Conservation (phyloP, 805 yeast species). For the Priceomyces haplophilus region DNA sequence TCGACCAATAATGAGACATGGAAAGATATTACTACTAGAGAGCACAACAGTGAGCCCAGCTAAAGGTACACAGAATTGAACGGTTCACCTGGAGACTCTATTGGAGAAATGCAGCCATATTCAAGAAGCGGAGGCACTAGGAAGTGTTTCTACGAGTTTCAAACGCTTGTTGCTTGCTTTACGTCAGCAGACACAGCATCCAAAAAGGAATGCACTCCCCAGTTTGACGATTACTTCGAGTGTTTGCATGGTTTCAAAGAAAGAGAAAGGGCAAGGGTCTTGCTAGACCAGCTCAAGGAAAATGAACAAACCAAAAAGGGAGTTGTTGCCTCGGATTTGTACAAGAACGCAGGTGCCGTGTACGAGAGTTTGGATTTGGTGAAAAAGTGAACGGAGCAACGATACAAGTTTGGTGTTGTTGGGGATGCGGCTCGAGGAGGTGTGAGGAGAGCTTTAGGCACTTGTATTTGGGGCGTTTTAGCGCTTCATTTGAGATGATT, state of each 20-base stretch:
- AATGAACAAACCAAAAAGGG: conserved; percentile 40
- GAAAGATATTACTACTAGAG: conserved; percentile 1
- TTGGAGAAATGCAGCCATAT: conserved; percentile 40
- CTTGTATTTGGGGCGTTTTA: background rate
- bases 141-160: conserved; percentile 47
- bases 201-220: conserved; percentile 42
- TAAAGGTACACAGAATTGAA: background rate
- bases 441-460: background rate
- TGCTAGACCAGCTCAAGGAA: conserved; percentile 46
- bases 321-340: conserved; percentile 42
- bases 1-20: conserved; percentile 2
- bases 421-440: background rate
- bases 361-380: conserved; percentile 45
- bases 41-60: background rate
- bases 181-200: conserved; percentile 43
- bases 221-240: conserved; percentile 45
- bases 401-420: background rate
- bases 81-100: background rate
- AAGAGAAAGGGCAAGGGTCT: conserved; percentile 42
- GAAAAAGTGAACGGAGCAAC: conserved; percentile 5
- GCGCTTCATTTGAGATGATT: background rate
- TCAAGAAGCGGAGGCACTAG: conserved; percentile 48
- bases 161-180: conserved; percentile 41
- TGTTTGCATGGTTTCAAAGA: conserved; percentile 47
- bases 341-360: conserved; percentile 38